Conservation (phyloP, 192 early-diverging fungal genomes). For the Linnemannia exigua region DNA sequence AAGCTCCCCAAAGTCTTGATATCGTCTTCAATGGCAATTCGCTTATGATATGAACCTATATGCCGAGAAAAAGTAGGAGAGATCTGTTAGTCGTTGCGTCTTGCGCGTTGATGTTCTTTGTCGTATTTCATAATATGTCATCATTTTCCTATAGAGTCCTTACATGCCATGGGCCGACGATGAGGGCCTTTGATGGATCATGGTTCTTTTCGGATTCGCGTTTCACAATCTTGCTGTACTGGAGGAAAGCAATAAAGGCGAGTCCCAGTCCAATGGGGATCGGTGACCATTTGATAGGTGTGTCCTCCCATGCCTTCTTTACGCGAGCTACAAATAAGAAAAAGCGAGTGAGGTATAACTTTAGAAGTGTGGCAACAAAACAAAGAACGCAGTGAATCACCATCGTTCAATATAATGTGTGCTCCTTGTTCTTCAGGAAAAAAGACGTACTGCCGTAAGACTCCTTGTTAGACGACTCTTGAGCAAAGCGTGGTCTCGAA, state of each 20-base stretch:
- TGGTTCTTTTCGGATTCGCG: constrained; percentile 55
- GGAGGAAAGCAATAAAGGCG: constrained; percentile 77
- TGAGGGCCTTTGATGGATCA: constrained; percentile 60
- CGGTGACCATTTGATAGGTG: constrained; percentile 74
- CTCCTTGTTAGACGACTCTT: constrained; percentile 18
- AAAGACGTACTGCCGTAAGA: constrained; percentile 30
- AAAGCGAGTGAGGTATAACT: neutral
- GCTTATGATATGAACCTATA: constrained; percentile 86
- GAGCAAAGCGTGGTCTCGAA: constrained; percentile 19
- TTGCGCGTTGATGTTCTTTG: neutral
- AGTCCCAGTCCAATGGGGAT: constrained; percentile 84
- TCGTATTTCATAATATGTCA: no score
- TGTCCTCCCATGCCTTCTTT: constrained; percentile 63
- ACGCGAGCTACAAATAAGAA: constrained; percentile 45
- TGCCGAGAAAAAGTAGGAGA: neutral
- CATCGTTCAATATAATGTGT: no score
- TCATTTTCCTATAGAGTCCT: neutral
- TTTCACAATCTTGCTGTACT: constrained; percentile 67
- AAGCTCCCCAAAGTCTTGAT: constrained; percentile 92
- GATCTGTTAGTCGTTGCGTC: neutral
- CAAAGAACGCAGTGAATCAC: neutral
- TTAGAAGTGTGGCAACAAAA: no score
- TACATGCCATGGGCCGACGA: constrained; percentile 89
- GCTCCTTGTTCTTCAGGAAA: neutral
- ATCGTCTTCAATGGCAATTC: constrained; percentile 90